A percentile compares a stretch with the other conserved stretches of the same genome.
phyloP scores from a whole-genome alignment of 768 basidiomycete species.

The Coprinellus micaceus region DNA sequence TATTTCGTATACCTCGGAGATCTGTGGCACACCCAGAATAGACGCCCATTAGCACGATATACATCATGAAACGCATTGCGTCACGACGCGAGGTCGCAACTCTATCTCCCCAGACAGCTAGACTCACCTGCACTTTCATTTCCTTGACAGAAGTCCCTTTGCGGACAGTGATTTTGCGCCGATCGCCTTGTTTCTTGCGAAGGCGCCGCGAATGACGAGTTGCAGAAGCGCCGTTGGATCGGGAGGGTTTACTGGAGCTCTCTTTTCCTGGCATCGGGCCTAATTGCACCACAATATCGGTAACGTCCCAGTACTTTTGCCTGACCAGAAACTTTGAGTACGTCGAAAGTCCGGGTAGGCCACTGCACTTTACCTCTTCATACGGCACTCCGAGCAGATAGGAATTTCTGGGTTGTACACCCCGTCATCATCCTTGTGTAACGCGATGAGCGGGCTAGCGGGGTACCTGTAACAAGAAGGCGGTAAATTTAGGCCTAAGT shows the following conservation, averaged over 20 bases:
- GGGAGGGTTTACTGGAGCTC: slow-evolving; percentile 30
- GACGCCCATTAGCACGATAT: background rate
- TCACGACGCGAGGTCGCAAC: no score
- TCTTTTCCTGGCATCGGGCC: background rate
- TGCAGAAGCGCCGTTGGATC: slow-evolving; percentile 21
- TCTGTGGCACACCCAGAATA: slow-evolving; percentile 31
- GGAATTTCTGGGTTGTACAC: slow-evolving; percentile 45
- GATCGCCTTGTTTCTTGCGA: slow-evolving; percentile 50
- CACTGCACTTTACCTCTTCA: slow-evolving; percentile 42
- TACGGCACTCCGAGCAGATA: slow-evolving; percentile 60
- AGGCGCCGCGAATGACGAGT: slow-evolving; percentile 70
- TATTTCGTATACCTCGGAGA: slow-evolving; percentile 59
- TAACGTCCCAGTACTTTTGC: slow-evolving; percentile 52
- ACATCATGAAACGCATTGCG: no score
- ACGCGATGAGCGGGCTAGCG: slow-evolving; percentile 48
- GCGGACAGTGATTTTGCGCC: slow-evolving; percentile 49
- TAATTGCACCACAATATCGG: slow-evolving; percentile 57
- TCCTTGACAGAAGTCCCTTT: slow-evolving; percentile 75
- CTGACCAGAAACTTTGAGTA: slow-evolving; percentile 24
- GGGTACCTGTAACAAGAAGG: slow-evolving; percentile 38
- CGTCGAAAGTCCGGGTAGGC: background rate
- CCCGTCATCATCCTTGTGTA: slow-evolving; percentile 27
- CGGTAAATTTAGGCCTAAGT: slow-evolving; percentile 6
- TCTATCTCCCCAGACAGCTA: no score
- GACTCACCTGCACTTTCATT: slow-evolving; percentile 69